Evolutionary conservation across 768 basidiomycete genomes (phyloP), one percentile per base, ranked within the genome.

Genomic region (Suillus tomentosus): DNA sequence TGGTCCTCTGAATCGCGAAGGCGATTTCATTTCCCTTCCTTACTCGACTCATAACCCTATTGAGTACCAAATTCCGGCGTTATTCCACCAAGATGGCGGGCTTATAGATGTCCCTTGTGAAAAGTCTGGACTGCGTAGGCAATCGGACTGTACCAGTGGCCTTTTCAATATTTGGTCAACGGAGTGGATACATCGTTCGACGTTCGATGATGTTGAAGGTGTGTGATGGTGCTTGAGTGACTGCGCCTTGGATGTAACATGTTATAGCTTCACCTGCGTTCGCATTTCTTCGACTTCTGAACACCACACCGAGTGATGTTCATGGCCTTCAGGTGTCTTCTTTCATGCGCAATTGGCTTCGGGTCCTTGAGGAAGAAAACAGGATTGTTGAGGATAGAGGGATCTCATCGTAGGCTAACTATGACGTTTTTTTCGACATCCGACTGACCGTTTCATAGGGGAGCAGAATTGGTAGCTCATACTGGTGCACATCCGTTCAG

Each of bases 31-130:
- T 58, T 81, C 87, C 54, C 79, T 91, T 14, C 88, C 94, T 8
- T 96, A 98, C 72, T 95, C 94, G 11, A 89, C 94, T 5, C 83
- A 85, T 61, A 98, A 92, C 73, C 92, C 92, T 2, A 96, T 99
- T 67, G 87, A 92, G 70, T 87, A 88, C 63, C 73, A 75, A 1
- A 77, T 99, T 13, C 96, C 97, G 3, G 80, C 84, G 67, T 74
- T 96, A 27, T 74, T 99, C 17, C 92, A 91, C 74, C 80, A 84
- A 36, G 92, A 94, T 54, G 91, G 92, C 15, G 92, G 91, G 13
- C 75, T 95, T 9, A 67, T 92, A 22, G 77, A 85, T 66, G 78
- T 91, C 53, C 91, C 94, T 2, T 80, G 77, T 5, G 84, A 89
- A 70, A 71, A 79, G n/a, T 78, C 84, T 17, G 72, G 72, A 17